Evolutionary conservation across 306 rosid genomes (phyloP).

Genomic region (Vigna mungo): DNA sequence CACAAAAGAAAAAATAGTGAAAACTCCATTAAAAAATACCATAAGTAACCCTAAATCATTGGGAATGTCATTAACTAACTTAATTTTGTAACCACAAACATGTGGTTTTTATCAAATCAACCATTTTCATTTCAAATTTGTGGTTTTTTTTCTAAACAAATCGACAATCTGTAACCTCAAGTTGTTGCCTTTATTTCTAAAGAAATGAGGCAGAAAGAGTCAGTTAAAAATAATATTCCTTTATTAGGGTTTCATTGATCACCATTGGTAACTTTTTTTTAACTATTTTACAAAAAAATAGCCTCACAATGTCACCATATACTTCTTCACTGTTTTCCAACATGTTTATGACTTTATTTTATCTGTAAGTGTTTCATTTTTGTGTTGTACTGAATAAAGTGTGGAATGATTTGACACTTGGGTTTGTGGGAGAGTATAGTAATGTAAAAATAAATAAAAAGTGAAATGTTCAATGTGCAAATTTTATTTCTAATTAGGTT

Average conservation of each 20-base stretch:
- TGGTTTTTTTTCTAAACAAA: conserved; percentile 31
- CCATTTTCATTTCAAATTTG: conserved; percentile 39
- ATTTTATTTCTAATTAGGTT: too few species aligned
- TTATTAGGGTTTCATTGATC: conserved; percentile 24
- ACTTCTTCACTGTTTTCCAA: too few species aligned
- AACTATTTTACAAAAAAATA: not conserved
- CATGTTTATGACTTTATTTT: too few species aligned
- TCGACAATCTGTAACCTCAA: conserved; percentile 42
- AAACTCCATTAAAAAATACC: conserved; percentile 13
- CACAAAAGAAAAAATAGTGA: conserved; percentile 36
- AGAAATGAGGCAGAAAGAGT: conserved; percentile 20
- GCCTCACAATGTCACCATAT: not conserved
- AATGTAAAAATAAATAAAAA: too few species aligned
- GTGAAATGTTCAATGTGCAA: too few species aligned
- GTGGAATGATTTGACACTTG: too few species aligned
- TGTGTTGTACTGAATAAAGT: too few species aligned
- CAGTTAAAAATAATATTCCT: not conserved
- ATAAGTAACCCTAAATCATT: conserved; percentile 32
- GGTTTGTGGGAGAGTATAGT: too few species aligned
- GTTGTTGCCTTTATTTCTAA: not conserved
- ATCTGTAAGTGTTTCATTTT: too few species aligned
- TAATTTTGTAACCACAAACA: conserved; percentile 30
- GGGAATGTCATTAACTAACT: conserved; percentile 17
- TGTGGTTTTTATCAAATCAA: conserved; percentile 43
- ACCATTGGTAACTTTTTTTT: not conserved